Evolutionary conservation across 192 early-diverging fungal genomes (phyloP).

Genomic region (Coemansia pectinata): DNA sequence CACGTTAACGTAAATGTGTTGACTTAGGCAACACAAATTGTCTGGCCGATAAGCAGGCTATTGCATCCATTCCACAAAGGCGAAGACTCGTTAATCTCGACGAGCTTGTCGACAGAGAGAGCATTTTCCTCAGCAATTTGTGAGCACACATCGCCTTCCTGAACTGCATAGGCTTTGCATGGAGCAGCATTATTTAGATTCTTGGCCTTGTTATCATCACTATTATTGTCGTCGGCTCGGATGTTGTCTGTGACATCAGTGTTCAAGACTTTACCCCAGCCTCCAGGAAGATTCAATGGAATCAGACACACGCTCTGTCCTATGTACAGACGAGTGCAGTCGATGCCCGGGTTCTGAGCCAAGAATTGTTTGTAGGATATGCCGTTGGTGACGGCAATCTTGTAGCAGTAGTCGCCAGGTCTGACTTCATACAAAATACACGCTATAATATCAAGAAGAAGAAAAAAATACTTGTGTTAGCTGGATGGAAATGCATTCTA

Average conservation of each 20-base stretch:
- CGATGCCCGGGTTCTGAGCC: conserved; percentile 41
- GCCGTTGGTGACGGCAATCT: conserved; percentile 33
- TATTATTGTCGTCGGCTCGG: too few relatives aligned
- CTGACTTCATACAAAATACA: conserved; percentile 49
- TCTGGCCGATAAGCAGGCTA: conserved; percentile 26
- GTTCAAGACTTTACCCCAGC: not conserved
- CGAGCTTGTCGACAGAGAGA: conserved; percentile 19
- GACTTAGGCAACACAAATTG: conserved; percentile 19
- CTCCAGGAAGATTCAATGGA: conserved; percentile 7
- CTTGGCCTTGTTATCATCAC: too few relatives aligned
- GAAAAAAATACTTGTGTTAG: not conserved
- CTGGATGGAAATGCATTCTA: not conserved
- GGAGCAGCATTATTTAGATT: not conserved
- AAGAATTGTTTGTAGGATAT: conserved; percentile 44
- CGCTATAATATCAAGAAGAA: not conserved
- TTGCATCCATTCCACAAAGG: conserved; percentile 33
- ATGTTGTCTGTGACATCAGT: not conserved
- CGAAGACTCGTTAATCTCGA: conserved; percentile 13
- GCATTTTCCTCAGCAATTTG: conserved; percentile 16
- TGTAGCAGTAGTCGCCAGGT: conserved; percentile 53
- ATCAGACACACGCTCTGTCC: conserved; percentile 44
- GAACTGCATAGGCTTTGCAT: conserved; percentile 33
- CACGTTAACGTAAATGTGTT: not conserved
- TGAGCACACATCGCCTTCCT: conserved; percentile 41
- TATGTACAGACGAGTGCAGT: conserved; percentile 25